phyloP scores from a whole-genome alignment of 805 yeast genomes.

The Komagataella pastoris region DNA sequence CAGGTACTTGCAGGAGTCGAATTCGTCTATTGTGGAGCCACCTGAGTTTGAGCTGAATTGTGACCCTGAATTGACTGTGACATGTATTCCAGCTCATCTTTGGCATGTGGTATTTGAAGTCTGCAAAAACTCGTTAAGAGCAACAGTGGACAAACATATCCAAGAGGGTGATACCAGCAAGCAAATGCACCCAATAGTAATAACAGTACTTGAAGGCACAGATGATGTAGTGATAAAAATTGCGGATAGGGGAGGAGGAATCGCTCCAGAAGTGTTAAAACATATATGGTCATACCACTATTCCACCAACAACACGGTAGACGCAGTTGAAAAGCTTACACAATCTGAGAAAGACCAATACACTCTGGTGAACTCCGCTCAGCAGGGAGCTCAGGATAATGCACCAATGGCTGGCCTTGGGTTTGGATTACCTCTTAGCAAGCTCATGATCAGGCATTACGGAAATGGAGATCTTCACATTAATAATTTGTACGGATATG shows the following conservation, averaged over 20 bases:
- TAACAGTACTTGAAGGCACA: conserved; percentile 1
- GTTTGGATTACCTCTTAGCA: conserved; percentile 19
- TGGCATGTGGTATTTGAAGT: conserved; percentile 17
- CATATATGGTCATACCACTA: conserved; percentile 19
- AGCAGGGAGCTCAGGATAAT: conserved; percentile 6
- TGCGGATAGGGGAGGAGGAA: conserved; percentile 18
- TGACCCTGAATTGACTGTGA: conserved; percentile 2
- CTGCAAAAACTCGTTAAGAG: conserved; percentile 16
- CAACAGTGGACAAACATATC: conserved; percentile 8
- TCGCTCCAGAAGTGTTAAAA: conserved; percentile 6
- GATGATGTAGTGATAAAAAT: conserved; percentile 7
- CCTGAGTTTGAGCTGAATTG: background rate
- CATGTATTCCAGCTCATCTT: conserved; percentile 16
- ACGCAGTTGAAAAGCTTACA: background rate
- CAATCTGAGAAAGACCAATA: background rate
- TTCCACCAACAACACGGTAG: conserved; percentile 8
- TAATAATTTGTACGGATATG: conserved; percentile 9
- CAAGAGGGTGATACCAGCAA: conserved; percentile 6
- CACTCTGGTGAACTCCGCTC: conserved; percentile 5
- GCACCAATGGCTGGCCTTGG: conserved; percentile 19
- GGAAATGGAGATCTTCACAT: conserved; percentile 10
- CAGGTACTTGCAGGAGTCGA: background rate
- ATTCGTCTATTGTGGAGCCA: background rate
- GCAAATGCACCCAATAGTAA: conserved; percentile 4
- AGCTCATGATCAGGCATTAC: conserved; percentile 13